A percentile compares a stretch with the other conserved stretches of the same genome.
Conservation (phyloP, 805 yeast genomes). For the Geotrichum ghanense region DNA sequence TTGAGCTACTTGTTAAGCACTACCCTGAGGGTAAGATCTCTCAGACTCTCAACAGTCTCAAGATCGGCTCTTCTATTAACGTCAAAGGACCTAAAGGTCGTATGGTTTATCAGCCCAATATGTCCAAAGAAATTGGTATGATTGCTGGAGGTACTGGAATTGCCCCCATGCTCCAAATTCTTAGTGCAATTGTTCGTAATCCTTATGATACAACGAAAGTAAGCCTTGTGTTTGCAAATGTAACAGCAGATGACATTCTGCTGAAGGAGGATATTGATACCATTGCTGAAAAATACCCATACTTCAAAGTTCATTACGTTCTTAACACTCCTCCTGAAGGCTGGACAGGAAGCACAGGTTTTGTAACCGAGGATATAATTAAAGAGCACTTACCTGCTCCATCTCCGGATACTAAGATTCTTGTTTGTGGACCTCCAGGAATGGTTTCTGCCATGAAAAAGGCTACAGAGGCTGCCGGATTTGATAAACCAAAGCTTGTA, state of each 20-base stretch:
- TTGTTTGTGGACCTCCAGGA: conserved; percentile 91
- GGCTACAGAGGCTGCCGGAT: conserved; percentile 64
- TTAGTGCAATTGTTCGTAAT: conserved; percentile 56
- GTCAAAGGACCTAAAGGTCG: conserved; percentile 85
- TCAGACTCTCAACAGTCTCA: conserved; percentile 52
- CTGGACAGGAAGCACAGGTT: conserved; percentile 84
- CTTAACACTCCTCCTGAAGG: conserved; percentile 56
- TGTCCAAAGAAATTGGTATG: conserved; percentile 68
- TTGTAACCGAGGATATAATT: conserved; percentile 64
- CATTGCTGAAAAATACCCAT: conserved; percentile 40
- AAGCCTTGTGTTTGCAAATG: conserved; percentile 69
- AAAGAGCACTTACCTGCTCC: conserved; percentile 51
- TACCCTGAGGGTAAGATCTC: conserved; percentile 83
- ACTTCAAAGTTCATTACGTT: conserved; percentile 55
- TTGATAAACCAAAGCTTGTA: conserved; percentile 73
- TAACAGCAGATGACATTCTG: conserved; percentile 65
- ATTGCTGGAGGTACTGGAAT: conserved; percentile 96
- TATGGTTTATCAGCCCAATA: conserved; percentile 69
- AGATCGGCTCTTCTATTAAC: conserved; percentile 67
- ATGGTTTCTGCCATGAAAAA: conserved; percentile 79
- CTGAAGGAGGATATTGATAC: conserved; percentile 69
- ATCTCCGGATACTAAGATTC: conserved; percentile 48
- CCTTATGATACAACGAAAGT: conserved; percentile 72
- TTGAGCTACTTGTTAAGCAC: conserved; percentile 74
- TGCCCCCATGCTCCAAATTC: conserved; percentile 91